Evolutionary conservation across 2,329 filamentous ascomycete species (phyloP), one percentile per base, ranked within the genome.

Genomic region (Aspergillus amoenus): DNA sequence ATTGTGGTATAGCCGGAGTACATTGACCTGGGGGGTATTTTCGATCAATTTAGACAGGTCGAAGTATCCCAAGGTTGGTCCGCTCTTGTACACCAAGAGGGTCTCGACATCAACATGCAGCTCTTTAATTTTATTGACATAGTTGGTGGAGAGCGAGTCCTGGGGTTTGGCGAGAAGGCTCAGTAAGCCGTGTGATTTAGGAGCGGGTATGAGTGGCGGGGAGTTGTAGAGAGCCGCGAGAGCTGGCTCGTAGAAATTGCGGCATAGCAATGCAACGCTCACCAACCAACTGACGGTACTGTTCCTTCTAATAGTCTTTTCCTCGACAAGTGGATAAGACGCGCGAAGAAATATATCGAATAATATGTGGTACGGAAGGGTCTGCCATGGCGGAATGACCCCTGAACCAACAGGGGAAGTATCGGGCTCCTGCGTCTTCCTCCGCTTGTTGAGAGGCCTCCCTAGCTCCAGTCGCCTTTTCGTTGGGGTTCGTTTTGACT

Each of bases 1-100:
- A 11, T 82, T 82, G 63, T 93, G 89, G 61, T 87, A 88, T 15
- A 96, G 81, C 56, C 91, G 84, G 32, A 97, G 74, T 48, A 87
- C 82, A 51, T 82, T 82, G 15, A 96, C 78, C 47, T 85, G 85
- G 0, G 88, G 87, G 5, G 91, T 81, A 45, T 83, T 79, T 41
- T 80, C 78, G 18, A 95, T 77, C 49, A 96, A 73, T 24, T 78
- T 74, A 40, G 76, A 70, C 18, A 90, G 68, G 58, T 86, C 81
- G 55, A 87, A 77, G 21, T 83, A 80, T 11, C 81, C 82, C 42
- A 78, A 76, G 2, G 79, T 77, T 12, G 78, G 79, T 67, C 81
- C 81, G 52, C 79, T 80, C 64, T 77, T 76, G 60, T 84, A 82
- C 41, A 79, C 74, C 50, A 85, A 79, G 57, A 76, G 82, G 64